Evolutionary conservation across 164 flowering plant species (phyloP), one percentile per base, ranked within the genome.

Genomic region (Echeveria elegans): DNA sequence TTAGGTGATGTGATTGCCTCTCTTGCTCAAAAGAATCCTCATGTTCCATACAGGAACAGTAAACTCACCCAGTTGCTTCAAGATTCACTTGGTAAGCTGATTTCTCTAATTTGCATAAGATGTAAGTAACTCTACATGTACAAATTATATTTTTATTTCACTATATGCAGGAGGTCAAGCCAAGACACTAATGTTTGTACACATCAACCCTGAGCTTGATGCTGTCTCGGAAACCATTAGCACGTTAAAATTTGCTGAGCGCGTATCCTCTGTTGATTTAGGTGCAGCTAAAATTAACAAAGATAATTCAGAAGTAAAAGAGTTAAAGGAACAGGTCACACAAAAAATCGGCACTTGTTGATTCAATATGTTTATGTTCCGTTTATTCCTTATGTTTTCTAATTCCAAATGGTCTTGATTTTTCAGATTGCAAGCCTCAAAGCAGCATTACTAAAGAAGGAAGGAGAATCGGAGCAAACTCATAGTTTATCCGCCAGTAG

Each of bases 171-270:
- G 97, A 18, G 98, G 98, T 47, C 96, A 92, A 63, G 98, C 98
- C 47, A 93, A 93, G 83, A 93, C 98, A 19, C 71, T 93, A 4
- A 93, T 92, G 98, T 92, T 92, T 84, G 96, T 92, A 66, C 96
- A 92, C 77, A 86, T 90, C 69, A 88, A 94, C 79, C 98, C 98
- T 50, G 98, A 81, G 71, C 67, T 75, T 29, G 79, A 86, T 76
- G 88, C 90, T 32, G 43, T 80, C 43, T 90, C 88, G 63, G 94
- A 88, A 75, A 86, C 90, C 56, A 71, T 86, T 66, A 88, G 94
- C 72, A 88, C 94, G 24, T 83, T 88, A 59, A 88, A 88, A 72
- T 88, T 88, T 78, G 94, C 94, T 5, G 94, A 88, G 74, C 78
- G 94, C 31, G 94, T 88, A 38, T 81, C 94, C 37, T 79, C 87